A percentile compares a stretch with the other conserved stretches of the same genome.
These are phyloP conservation scores for Neurospora sp. DNA, from an alignment of 495 filamentous ascomycete genomes.

Conservation along the genomic window DNA sequence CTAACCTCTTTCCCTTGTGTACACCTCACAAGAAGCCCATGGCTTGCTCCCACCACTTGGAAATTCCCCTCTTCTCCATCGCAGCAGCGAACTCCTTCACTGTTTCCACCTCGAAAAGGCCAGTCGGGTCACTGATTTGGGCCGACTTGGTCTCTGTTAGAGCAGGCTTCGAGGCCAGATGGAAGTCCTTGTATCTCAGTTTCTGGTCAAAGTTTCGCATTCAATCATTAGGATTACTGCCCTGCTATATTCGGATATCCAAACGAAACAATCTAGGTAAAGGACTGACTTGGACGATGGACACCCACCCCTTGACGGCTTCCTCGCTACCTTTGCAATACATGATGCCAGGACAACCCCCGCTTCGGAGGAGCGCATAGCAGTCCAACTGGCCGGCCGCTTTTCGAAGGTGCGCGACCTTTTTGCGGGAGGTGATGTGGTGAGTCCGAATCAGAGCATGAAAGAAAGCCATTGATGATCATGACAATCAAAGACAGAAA, in stretches of 20 bases:
- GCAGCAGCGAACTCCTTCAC: conserved; percentile 18
- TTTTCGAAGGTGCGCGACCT: conserved; percentile 54
- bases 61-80: conserved; percentile 19
- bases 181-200: conserved; percentile 24
- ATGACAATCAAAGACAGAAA: neutral
- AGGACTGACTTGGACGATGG: conserved; percentile 19
- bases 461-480: conserved; percentile 21
- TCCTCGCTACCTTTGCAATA: conserved; percentile 56
- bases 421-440: conserved; percentile 75
- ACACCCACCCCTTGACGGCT: conserved; percentile 22
- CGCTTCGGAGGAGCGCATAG: conserved; percentile 54
- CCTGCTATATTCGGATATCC: neutral
- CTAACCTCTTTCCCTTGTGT: neutral
- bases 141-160: conserved; percentile 1
- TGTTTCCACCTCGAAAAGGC: conserved; percentile 15
- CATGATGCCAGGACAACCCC: conserved; percentile 65
- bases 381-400: conserved; percentile 47
- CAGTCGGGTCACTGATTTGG: conserved; percentile 4
- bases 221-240: neutral
- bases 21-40: conserved; percentile 15
- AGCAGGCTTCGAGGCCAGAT: conserved; percentile 16
- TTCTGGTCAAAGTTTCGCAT: conserved; percentile 4
- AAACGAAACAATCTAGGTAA: neutral
- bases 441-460: conserved; percentile 66
- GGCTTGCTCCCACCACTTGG: conserved; percentile 17